A percentile compares a stretch with the other conserved stretches of the same genome.
These are phyloP conservation scores for Talaromyces sp. DNA, from an alignment of 2,329 filamentous ascomycete genomes.

Conservation along the genomic window DNA sequence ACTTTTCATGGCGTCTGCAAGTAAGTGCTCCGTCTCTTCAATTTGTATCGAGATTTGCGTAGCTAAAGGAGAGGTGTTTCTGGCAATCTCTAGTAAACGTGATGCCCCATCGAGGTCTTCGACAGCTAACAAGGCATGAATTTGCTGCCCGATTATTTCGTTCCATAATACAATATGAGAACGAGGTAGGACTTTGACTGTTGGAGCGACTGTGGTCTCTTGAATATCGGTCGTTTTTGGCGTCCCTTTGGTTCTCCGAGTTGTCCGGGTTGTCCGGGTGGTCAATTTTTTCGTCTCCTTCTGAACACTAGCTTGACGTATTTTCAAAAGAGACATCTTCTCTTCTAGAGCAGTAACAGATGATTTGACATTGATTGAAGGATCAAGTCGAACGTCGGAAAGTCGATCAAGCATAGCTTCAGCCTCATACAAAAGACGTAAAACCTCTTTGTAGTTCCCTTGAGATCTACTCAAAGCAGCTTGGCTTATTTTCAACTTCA, in stretches of 20 bases:
- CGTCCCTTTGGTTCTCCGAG: constrained; percentile 30
- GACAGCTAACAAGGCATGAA: constrained; percentile 45
- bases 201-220: constrained; percentile 18
- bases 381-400: constrained; percentile 29
- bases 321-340: constrained; percentile 42
- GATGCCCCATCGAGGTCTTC: constrained; percentile 59
- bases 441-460: constrained; percentile 48
- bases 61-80: constrained; percentile 43
- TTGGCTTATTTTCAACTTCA: constrained; percentile 47
- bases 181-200: constrained; percentile 34
- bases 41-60: constrained; percentile 59
- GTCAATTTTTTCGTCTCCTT: constrained; percentile 18
- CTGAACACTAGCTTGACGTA: constrained; percentile 24
- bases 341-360: constrained; percentile 38
- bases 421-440: constrained; percentile 49
- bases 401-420: constrained; percentile 46
- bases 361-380: constrained; percentile 26
- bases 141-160: constrained; percentile 52
- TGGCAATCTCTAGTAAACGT: constrained; percentile 46
- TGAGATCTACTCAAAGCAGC: constrained; percentile 48
- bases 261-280: constrained; percentile 31
- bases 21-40: constrained; percentile 36
- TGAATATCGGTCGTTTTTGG: constrained; percentile 24
- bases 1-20: constrained; percentile 39
- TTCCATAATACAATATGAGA: constrained; percentile 45